Conservation (phyloP, 345 rosid genomes). For the Draba incana region DNA sequence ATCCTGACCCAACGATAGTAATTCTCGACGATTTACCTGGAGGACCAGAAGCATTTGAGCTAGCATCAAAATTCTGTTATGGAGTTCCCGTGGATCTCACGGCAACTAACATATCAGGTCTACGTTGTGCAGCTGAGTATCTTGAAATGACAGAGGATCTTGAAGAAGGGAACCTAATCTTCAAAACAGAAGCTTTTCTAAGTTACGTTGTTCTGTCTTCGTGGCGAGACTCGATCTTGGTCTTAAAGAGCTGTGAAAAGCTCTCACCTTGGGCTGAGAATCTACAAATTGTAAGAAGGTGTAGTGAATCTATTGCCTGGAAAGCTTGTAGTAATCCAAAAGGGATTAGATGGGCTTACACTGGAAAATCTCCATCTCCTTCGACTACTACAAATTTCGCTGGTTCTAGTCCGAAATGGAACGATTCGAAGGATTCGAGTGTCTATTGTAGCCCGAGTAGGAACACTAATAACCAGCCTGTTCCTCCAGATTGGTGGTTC, state of each 20-base stretch:
- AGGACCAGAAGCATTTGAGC: slow-evolving; percentile 86
- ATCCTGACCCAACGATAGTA: slow-evolving; percentile 58
- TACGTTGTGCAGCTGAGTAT: slow-evolving; percentile 93
- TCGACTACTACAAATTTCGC: slow-evolving; percentile 11
- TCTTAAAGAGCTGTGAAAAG: slow-evolving; percentile 88
- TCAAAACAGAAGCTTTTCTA: slow-evolving; percentile 97
- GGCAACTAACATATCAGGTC: slow-evolving; percentile 84
- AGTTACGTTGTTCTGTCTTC: slow-evolving; percentile 95
- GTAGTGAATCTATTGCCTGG: slow-evolving; percentile 99
- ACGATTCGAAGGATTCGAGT: slow-evolving; percentile 62
- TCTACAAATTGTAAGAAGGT: slow-evolving; percentile 90
- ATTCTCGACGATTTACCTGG: slow-evolving; percentile 82
- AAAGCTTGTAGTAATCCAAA: slow-evolving; percentile 97
- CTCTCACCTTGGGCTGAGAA: slow-evolving; percentile 98
- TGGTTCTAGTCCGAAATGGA: slow-evolving; percentile 79
- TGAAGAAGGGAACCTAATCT: slow-evolving; percentile 94
- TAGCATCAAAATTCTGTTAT: slow-evolving; percentile 94
- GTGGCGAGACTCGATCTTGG: slow-evolving; percentile 94
- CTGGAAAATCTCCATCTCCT: slow-evolving; percentile 66
- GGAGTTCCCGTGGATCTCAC: slow-evolving; percentile 93
- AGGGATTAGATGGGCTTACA: slow-evolving; percentile 93
- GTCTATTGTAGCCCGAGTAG: slow-evolving; percentile 63
- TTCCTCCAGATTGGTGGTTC: slow-evolving; percentile 99
- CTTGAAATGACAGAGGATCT: slow-evolving; percentile 99
- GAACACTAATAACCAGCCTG: slow-evolving; percentile 65